These are phyloP conservation scores for Tetracladium setigerum DNA, from an alignment of 495 filamentous ascomycete species.

Conservation along the genomic window DNA sequence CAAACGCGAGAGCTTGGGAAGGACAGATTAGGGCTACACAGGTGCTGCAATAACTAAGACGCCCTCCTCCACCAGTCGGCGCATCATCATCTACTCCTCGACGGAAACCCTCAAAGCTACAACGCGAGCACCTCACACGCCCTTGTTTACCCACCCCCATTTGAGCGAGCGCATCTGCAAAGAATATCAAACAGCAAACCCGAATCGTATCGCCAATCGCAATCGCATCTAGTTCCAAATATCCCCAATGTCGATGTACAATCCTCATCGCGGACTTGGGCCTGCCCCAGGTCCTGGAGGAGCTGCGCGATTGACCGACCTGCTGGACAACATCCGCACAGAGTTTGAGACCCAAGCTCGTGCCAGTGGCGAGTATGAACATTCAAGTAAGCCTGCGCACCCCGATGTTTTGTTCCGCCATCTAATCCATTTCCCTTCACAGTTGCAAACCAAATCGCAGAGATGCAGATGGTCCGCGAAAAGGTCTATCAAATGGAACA, in stretches of 20 bases:
- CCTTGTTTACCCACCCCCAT: no score
- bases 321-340: constrained; percentile 79
- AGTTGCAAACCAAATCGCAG: constrained; percentile 83
- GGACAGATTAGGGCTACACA: no score
- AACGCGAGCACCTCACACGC: no score
- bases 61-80: no score
- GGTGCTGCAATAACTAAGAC: no score
- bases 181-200: no score
- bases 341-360: constrained; percentile 83
- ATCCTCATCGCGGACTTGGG: constrained; percentile 77
- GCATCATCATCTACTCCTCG: no score
- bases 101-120: no score
- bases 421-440: constrained; percentile 20
- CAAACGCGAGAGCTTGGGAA: no score
- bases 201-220: no score
- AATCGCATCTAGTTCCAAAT: no score
- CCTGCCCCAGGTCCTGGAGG: constrained; percentile 44
- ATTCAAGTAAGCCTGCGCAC: constrained; percentile 63
- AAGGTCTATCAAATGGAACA: constrained; percentile 90
- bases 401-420: neutral
- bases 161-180: no score
- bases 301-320: constrained; percentile 76
- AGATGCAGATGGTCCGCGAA: constrained; percentile 86
- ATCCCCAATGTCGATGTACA: constrained; percentile 70
- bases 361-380: constrained; percentile 74